A percentile compares a stretch with the other conserved stretches of the same genome.
Evolutionary conservation across 2,329 filamentous ascomycete species (phyloP).

Genomic region (Colletotrichum eleusines): DNA sequence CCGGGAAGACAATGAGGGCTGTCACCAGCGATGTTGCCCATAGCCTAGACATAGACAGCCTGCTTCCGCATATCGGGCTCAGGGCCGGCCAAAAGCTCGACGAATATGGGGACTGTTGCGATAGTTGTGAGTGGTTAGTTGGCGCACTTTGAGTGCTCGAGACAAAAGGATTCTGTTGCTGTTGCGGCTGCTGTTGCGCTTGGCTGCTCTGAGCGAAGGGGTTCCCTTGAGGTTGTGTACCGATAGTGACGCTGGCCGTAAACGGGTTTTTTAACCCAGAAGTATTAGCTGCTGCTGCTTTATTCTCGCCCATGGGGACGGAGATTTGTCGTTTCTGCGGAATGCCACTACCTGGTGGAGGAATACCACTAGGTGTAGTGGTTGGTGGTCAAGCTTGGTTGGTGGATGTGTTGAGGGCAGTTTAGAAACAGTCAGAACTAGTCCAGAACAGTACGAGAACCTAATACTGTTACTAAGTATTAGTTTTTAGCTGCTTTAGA

Average conservation of each 20-base stretch:
- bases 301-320: conserved; percentile 5
- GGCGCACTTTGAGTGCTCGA: conserved; percentile 23
- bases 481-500: too few species aligned
- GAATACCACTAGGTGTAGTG: conserved; percentile 22
- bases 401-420: neutral
- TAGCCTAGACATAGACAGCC: conserved; percentile 97
- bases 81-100: conserved; percentile 93
- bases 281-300: conserved; percentile 10
- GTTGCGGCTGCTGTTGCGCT: too few species aligned
- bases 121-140: too few species aligned
- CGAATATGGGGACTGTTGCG: conserved; percentile 98
- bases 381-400: conserved; percentile 16
- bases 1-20: conserved; percentile 97
- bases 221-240: conserved; percentile 6
- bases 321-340: conserved; percentile 36
- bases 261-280: conserved; percentile 36
- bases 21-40: conserved; percentile 98
- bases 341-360: conserved; percentile 22
- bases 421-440: conserved; percentile 16
- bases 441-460: too few species aligned
- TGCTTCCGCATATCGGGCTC: conserved; percentile 98
- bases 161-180: conserved; percentile 43
- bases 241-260: conserved; percentile 10
- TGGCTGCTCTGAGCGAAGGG: conserved; percentile 21
- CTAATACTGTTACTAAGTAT: too few species aligned